Percentiles rank a stretch among this genome's conserved stretches.
Conservation (phyloP, 2,329 filamentous ascomycete species). For the Aureobasidium lini region DNA sequence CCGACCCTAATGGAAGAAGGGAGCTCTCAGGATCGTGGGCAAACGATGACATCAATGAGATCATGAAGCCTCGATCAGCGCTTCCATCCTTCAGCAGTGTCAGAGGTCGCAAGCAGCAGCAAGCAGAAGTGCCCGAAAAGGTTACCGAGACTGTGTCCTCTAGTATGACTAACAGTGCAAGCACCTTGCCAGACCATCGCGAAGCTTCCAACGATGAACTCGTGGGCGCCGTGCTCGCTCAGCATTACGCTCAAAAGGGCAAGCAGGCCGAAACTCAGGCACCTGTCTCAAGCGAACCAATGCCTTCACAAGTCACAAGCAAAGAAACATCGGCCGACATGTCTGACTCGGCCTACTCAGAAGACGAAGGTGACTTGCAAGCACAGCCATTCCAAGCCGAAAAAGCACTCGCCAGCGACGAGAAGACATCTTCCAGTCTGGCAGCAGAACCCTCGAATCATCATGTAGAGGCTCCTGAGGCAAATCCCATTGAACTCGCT, state of each 20-base stretch:
- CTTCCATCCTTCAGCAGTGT: slow-evolving; percentile 71
- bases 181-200: slow-evolving; percentile 31
- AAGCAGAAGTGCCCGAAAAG: slow-evolving; percentile 42
- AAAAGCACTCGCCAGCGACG: neutral
- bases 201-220: slow-evolving; percentile 53
- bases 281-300: slow-evolving; percentile 49
- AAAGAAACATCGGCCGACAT: slow-evolving; percentile 48
- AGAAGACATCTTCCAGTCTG: neutral
- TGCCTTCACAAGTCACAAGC: slow-evolving; percentile 64
- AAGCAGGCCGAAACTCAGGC: slow-evolving; percentile 18
- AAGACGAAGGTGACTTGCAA: neutral
- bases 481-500: neutral
- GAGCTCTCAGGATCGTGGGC: slow-evolving; percentile 20
- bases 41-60: slow-evolving; percentile 50
- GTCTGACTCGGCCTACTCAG: neutral
- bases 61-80: slow-evolving; percentile 67
- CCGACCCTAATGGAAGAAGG: slow-evolving; percentile 25
- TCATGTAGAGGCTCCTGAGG: neutral
- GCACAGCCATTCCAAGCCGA: neutral
- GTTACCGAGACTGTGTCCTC: slow-evolving; percentile 40
- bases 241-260: slow-evolving; percentile 49
- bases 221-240: slow-evolving; percentile 22
- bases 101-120: slow-evolving; percentile 45
- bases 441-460: neutral
- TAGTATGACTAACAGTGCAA: slow-evolving; percentile 28